Evolutionary conservation across 2,329 filamentous ascomycete species (phyloP).

Genomic region (Xylaria sp.): DNA sequence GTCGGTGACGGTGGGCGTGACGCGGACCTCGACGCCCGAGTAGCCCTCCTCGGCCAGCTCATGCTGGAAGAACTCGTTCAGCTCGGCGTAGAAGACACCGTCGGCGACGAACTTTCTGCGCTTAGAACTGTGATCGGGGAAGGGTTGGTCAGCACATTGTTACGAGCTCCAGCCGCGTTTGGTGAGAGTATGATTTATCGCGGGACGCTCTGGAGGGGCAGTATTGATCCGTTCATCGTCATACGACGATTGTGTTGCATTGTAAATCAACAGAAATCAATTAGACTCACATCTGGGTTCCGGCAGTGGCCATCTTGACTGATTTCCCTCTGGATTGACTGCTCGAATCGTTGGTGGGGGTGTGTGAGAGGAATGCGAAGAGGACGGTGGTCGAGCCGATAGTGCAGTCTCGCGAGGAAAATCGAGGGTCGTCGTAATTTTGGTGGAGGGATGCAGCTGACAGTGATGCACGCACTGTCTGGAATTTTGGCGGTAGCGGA

Average conservation of each 20-base stretch:
- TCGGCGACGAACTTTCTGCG: conserved; percentile 95
- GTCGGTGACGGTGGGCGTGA: conserved; percentile 99
- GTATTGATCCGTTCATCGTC: conserved; percentile 18
- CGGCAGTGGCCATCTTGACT: conserved; percentile 69
- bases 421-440: conserved; percentile 37
- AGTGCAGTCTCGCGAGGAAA: conserved; percentile 38
- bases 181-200: neutral
- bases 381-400: conserved; percentile 40
- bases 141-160: conserved; percentile 36
- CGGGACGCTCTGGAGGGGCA: conserved; percentile 23
- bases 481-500: conserved; percentile 42
- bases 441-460: conserved; percentile 41
- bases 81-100: conserved; percentile 99
- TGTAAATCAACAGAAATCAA: conserved; percentile 15
- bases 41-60: conserved; percentile 99
- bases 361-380: conserved; percentile 30
- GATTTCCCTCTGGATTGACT: conserved; percentile 51
- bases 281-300: conserved; percentile 69
- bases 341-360: conserved; percentile 50
- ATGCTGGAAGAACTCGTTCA: conserved; percentile 99
- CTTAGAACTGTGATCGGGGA: conserved; percentile 74
- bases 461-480: conserved; percentile 43
- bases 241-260: conserved; percentile 2
- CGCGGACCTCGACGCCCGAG: conserved; percentile 99
- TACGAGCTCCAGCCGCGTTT: neutral